phyloP scores from a whole-genome alignment of 164 flowering plant species.

The Nelumbo lutea region DNA sequence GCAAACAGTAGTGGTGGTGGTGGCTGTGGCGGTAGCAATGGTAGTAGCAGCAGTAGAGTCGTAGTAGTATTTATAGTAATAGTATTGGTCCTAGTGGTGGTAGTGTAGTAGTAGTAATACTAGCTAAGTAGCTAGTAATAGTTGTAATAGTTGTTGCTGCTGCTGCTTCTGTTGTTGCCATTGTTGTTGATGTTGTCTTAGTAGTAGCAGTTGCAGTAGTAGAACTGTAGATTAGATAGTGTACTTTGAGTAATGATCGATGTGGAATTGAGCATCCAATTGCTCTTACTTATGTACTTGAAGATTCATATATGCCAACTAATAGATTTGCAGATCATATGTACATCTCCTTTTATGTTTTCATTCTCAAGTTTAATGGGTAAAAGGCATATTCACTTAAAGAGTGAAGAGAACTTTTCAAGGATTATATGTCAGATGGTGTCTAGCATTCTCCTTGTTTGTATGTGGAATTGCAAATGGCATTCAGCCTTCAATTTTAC shows the following conservation, averaged over 20 bases:
- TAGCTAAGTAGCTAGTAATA: no score
- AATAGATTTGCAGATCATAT: constrained; percentile 18
- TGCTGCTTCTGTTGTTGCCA: not conserved
- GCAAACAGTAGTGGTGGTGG: constrained; percentile 18
- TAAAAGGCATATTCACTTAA: constrained; percentile 3
- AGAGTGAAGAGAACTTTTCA: constrained; percentile 16
- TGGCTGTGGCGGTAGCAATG: constrained; percentile 2
- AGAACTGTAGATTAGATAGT: no score
- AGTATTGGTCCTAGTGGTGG: not conserved
- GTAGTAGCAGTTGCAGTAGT: no score
- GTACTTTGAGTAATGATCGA: not conserved
- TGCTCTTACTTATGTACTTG: constrained; percentile 11
- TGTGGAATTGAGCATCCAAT: constrained; percentile 9
- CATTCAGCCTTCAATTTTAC: not conserved
- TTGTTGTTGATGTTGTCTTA: not conserved
- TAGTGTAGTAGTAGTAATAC: no score
- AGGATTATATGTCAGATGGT: constrained; percentile 25
- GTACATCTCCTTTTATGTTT: not conserved
- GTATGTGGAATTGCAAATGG: constrained; percentile 10
- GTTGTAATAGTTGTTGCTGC: no score
- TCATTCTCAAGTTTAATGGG: constrained; percentile 12
- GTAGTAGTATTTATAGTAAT: constrained; percentile 2
- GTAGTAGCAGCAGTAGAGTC: constrained; percentile 10
- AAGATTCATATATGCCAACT: constrained; percentile 13
- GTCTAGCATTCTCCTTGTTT: constrained; percentile 9